Evolutionary conservation across 805 yeast species (phyloP).

Genomic region (Candida silvatica): DNA sequence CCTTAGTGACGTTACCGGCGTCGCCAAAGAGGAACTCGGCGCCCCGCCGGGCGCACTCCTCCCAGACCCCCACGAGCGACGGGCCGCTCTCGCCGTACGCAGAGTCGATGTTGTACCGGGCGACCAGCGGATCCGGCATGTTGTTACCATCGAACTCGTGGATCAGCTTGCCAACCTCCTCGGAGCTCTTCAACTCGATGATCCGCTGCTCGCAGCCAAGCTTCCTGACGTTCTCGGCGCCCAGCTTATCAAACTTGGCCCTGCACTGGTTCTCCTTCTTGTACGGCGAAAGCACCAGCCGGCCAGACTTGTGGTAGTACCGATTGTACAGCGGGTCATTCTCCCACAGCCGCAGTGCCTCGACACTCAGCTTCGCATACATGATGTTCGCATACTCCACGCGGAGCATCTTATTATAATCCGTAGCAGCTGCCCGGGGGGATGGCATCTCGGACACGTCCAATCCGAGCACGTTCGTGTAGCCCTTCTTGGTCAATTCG

Average conservation of each 20-base stretch:
- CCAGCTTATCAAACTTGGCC: constrained; percentile 21
- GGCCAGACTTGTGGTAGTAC: constrained; percentile 20
- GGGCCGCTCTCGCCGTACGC: constrained; percentile 26
- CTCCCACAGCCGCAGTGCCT: constrained; percentile 27
- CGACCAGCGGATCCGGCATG: constrained; percentile 10
- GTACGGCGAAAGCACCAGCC: constrained; percentile 24
- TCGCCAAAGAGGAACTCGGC: constrained; percentile 22
- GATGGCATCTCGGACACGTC: constrained; percentile 30
- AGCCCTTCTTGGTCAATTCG: constrained; percentile 26
- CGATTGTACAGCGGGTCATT: constrained; percentile 22
- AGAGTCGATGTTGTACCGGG: constrained; percentile 10
- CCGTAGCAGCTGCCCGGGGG: constrained; percentile 31
- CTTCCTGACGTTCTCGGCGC: constrained; percentile 9
- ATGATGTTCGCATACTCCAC: constrained; percentile 19
- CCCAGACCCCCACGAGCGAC: constrained; percentile 22
- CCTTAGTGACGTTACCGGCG: constrained; percentile 15
- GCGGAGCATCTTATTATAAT: constrained; percentile 31
- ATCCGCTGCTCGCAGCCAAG: constrained; percentile 20
- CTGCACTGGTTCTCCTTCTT: constrained; percentile 22
- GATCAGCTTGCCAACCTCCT: constrained; percentile 11
- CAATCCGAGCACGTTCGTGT: constrained; percentile 20
- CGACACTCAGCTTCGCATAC: constrained; percentile 24
- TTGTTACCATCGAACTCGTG: constrained; percentile 12
- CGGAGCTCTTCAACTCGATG: constrained; percentile 10
- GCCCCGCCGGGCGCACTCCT: constrained; percentile 24